Base-by-base conservation (phyloP, 2,329 filamentous ascomycete genomes). In the Lasiodiplodia sp. region DNA sequence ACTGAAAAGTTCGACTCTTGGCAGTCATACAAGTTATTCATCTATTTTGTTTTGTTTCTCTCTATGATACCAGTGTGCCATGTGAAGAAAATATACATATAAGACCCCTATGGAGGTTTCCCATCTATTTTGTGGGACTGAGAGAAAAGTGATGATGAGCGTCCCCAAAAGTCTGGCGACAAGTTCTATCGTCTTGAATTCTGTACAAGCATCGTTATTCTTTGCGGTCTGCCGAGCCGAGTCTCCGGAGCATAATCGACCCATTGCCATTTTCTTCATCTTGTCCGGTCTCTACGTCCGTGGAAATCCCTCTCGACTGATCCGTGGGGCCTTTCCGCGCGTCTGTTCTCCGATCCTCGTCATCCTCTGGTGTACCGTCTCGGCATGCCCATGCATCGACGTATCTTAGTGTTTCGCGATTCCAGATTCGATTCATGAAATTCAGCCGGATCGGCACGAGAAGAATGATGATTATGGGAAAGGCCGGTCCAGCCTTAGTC, bases 391-490 rank as follows among this genome's bases (percentile, higher is more conserved):
- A 81, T 25, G 74, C 80, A 72, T 86, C 84, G 40, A 86, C 84
- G 73, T 83, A 83, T 47, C 82, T 73, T 60, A 91, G 79, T 8
- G 87, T 87, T 71, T 90, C 87, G 55, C 83, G 81, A 21, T 81
- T 83, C 88, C 88, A 91, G 67, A 89, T 79, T 62, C 78, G 82
- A 69, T 87, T 88, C 87, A 91, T 90, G 14, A 89, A 66, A 18
- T 85, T 79, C 10, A 91, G 75, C 12, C 89, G 81, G n/a, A 89
- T 81, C 0, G 89, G 89, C 1, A 91, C 88, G n/a, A 90, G 76
- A 6, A 85, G 83, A 66, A 90, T 87, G 69, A 91, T 89, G 31
- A 90, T 83, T 8, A 91, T 78, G 0, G 89, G 88, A 71, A 91
- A 91, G 0, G 85, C 87, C 0, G 88, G 87, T 0, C 88, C 88